A percentile compares a stretch with the other conserved stretches of the same genome.
Evolutionary conservation across 768 basidiomycete species (phyloP).

Genomic region (Phaeolepiota aurea): DNA sequence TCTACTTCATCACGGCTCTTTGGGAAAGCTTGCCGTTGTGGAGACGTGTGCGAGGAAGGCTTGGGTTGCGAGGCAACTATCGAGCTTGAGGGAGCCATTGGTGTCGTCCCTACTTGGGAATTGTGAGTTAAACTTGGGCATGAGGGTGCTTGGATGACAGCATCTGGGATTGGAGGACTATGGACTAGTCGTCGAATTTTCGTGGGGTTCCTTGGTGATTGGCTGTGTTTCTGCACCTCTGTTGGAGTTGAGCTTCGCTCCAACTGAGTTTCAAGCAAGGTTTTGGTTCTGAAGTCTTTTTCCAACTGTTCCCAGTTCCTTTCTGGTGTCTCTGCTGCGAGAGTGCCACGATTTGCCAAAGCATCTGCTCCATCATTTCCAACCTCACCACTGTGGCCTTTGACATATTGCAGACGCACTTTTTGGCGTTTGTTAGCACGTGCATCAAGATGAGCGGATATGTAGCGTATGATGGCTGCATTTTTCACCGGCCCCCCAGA

Average conservation of each 20-base stretch:
- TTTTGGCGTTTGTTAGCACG: constrained; percentile 43
- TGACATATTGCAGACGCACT: constrained; percentile 63
- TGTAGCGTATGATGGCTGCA: constrained; percentile 57
- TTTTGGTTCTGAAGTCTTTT: constrained; percentile 7
- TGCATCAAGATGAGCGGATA: constrained; percentile 50
- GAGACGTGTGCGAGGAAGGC: no score
- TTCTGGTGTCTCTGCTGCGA: constrained; percentile 31
- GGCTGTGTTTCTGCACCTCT: no score
- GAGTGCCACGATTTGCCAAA: constrained; percentile 55
- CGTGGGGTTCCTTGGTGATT: no score
- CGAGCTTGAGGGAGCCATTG: no score
- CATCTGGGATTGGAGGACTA: no score
- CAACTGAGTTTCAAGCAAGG: background rate
- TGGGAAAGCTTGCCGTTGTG: no score
- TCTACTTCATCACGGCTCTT: no score
- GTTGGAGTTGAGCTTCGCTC: no score
- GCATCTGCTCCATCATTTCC: constrained; percentile 88
- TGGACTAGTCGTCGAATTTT: no score
- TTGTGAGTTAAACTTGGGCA: no score
- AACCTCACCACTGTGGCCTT: constrained; percentile 65
- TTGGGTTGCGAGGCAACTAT: no score
- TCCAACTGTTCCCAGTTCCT: constrained; percentile 49
- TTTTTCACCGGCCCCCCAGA: constrained; percentile 64
- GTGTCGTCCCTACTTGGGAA: no score
- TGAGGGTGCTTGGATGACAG: background rate